Base-by-base conservation (phyloP, 2,329 filamentous ascomycete species). In the Botrytis medusae region DNA sequence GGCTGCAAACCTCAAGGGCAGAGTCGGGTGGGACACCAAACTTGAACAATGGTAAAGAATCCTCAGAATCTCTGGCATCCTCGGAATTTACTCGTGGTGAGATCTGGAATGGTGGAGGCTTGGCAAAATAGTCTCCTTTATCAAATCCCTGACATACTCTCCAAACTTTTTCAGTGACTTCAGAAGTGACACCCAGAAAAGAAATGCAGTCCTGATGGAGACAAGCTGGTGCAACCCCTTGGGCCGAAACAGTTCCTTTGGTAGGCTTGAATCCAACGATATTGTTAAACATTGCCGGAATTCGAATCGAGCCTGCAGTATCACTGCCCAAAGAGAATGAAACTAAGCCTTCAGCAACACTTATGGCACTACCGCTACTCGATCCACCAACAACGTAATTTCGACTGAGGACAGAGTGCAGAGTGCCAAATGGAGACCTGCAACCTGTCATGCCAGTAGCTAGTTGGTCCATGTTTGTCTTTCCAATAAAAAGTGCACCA, bases 401-500 rank as follows among this genome's bases (percentile, higher is more conserved):
- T 62, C 82, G 80, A 76, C 84, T 82, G 75, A 82, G 87, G 8
- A 85, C 84, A 44, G 84, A 87, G 69, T 84, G 83, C 10, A 86
- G 82, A 18, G 82, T 84, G 3, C 87, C 87, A 73, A 85, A 88
- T 0, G 86, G 85, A 60, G 84, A 87, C 63, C 87, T 83, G 69
- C 86, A 88, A 20, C 88, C 89, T 61, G 85, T 86, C 40, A 86
- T 86, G 29, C 87, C 87, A 1, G 87, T 88, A 10, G 86, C 87
- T 20, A 89, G 82, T 75, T 88, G 87, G 74, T 89, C 87, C 68
- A 89, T 82, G 74, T 85, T 85, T 29, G 82, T 84, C 78, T 90
- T 90, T 44, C 89, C 88, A 63, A 90, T 83, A 74, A 88, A 86
- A 6, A 90, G 79, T 2, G 83, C 88, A 22, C 88, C 88, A 18